phyloP scores from a whole-genome alignment of 2,329 filamentous ascomycete species.

The Curvularia spicifera region DNA sequence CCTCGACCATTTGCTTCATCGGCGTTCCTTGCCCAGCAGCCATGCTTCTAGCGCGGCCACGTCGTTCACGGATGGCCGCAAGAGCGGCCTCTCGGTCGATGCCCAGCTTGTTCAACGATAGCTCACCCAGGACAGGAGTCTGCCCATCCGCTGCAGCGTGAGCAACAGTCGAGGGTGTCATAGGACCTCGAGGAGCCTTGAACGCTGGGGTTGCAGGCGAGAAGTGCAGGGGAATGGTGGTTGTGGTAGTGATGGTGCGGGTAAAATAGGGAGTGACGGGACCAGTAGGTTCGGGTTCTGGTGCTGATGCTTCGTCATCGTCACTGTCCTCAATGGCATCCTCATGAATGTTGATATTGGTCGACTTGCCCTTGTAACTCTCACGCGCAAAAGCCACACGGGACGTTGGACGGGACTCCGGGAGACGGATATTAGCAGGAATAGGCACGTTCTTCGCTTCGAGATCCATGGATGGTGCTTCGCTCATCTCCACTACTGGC shows the following conservation, averaged over 20 bases:
- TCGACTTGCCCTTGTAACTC: conserved; percentile 22
- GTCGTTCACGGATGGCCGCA: conserved; percentile 74
- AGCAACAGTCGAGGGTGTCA: conserved; percentile 47
- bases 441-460: conserved; percentile 30
- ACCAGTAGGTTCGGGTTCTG: conserved; percentile 28
- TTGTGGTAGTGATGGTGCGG: conserved; percentile 56
- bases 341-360: conserved; percentile 40
- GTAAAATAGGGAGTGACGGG: conserved; percentile 45
- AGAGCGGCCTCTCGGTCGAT: conserved; percentile 73
- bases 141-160: conserved; percentile 41
- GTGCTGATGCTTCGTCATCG: conserved; percentile 31
- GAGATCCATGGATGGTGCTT: conserved; percentile 35
- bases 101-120: conserved; percentile 44
- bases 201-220: conserved; percentile 49
- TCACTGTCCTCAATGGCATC: conserved; percentile 43
- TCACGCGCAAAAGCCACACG: conserved; percentile 19
- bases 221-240: conserved; percentile 57
- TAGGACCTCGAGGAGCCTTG: conserved; percentile 33
- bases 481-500: conserved; percentile 26
- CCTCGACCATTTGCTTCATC: conserved; percentile 64
- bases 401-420: conserved; percentile 14
- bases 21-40: conserved; percentile 68
- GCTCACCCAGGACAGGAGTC: conserved; percentile 42
- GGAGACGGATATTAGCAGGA: conserved; percentile 19
- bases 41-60: conserved; percentile 73